Evolutionary conservation across 495 filamentous ascomycete species (phyloP), one percentile per base, ranked within the genome.

Genomic region (Bathelium albidoporum): DNA sequence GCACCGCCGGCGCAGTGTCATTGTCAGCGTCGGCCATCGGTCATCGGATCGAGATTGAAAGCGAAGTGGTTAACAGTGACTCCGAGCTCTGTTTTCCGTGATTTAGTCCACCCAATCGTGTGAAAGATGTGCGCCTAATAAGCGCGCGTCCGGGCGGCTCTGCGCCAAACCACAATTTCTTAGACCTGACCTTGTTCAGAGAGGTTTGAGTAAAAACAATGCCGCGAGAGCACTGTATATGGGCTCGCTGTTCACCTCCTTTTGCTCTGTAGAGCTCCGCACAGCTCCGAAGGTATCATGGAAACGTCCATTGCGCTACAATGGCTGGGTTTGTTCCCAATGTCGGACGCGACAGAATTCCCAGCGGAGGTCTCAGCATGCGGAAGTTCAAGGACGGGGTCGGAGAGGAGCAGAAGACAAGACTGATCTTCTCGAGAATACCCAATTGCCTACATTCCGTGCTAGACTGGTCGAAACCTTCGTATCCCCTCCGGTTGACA

Each of bases 1-100:
- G 85, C 41, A 90, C 88, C 59, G 88, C 77, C 43, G 78, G 72
- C 55, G 79, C 72, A 63, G 63, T 28, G 26, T 69, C 66, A 53
- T 71, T 69, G 10, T 36, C 58, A 12, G 55, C 41, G 34, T 70
- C 70, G 24, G 70, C 69, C 69, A 71, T 71, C n/a, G 58, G 32
- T 59, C 65, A 66, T 62, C 24, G 24, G 58, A 31, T 60, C 26
- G 58, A 36, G 58, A 31, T 34, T 4, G 31, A 43, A 16, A 14
- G 9, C 55, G n/a, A 36, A 20, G 7, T 32, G 55, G 4, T 59
- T 26, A 20, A n/a, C n/a, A n/a, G n/a, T n/a, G n/a, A n/a, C n/a
- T n/a, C n/a, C n/a, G n/a, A n/a, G n/a, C n/a, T n/a, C n/a, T 59
- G 24, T 59, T 49, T 49, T 49, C 22, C 11, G 1, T 49, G 44